Percentiles rank a stretch among this genome's conserved stretches.
These are phyloP conservation scores for Hypoxylon sp. DNA, from an alignment of 2,329 filamentous ascomycete genomes.

Conservation along the genomic window DNA sequence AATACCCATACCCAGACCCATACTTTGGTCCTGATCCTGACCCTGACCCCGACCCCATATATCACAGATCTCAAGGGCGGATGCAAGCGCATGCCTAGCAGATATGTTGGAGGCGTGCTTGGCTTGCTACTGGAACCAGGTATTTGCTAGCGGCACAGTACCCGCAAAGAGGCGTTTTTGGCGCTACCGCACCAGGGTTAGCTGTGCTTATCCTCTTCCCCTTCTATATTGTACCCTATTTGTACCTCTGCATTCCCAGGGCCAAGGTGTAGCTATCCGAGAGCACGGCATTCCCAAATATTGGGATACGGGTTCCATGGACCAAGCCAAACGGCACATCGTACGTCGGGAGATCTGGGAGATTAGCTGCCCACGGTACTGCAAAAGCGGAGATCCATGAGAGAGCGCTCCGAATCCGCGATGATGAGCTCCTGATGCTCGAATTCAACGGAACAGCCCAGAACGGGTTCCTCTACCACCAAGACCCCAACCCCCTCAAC, in stretches of 20 bases:
- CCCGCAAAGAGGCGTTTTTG: slow-evolving; percentile 40
- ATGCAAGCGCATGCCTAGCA: slow-evolving; percentile 33
- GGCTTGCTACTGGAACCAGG: slow-evolving; percentile 31
- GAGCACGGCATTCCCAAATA: slow-evolving; percentile 28
- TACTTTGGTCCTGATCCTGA: slow-evolving; percentile 17
- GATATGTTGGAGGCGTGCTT: slow-evolving; percentile 35
- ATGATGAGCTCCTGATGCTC: slow-evolving; percentile 20
- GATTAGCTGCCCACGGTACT: slow-evolving; percentile 27
- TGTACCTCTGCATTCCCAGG: slow-evolving; percentile 25
- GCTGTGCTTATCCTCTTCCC: slow-evolving; percentile 24
- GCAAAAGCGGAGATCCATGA: slow-evolving; percentile 23
- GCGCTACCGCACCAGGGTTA: slow-evolving; percentile 36
- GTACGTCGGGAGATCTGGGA: slow-evolving; percentile 37
- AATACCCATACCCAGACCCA: slow-evolving; percentile 42
- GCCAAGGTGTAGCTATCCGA: slow-evolving; percentile 44
- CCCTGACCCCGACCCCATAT: slow-evolving; percentile 25
- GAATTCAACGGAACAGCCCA: slow-evolving; percentile 25
- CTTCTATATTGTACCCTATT: slow-evolving; percentile 26
- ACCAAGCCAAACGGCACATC: slow-evolving; percentile 31
- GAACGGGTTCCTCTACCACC: slow-evolving; percentile 33
- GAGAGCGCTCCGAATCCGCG: slow-evolving; percentile 29
- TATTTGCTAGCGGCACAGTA: slow-evolving; percentile 38
- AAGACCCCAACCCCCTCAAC: slow-evolving; percentile 31
- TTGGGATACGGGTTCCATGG: slow-evolving; percentile 32
- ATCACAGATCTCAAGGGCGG: slow-evolving; percentile 37